phyloP scores from a whole-genome alignment of 768 basidiomycete genomes.

The Tricholoma matsutake region DNA sequence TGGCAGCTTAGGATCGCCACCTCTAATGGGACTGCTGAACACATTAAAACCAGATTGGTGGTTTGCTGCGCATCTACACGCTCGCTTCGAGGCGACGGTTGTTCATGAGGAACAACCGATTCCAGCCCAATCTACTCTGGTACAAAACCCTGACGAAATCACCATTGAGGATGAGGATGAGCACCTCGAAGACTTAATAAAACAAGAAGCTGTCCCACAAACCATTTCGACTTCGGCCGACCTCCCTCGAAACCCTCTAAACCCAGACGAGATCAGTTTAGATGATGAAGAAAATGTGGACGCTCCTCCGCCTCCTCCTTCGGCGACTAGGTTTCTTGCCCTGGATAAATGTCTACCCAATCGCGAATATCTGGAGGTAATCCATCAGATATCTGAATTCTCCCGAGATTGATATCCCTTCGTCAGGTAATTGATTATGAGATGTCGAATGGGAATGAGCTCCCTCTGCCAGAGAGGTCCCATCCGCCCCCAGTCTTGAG shows the following conservation, averaged over 20 bases:
- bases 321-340: slow-evolving; percentile 77
- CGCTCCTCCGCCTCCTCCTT: slow-evolving; percentile 22
- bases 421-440: slow-evolving; percentile 68
- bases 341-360: slow-evolving; percentile 84
- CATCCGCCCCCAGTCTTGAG: slow-evolving; percentile 40
- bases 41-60: slow-evolving; percentile 80
- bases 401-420: neutral
- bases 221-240: neutral
- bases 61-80: slow-evolving; percentile 92
- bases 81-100: slow-evolving; percentile 75
- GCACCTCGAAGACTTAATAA: slow-evolving; percentile 23
- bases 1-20: slow-evolving; percentile 81
- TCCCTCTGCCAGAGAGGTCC: neutral
- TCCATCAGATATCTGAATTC: slow-evolving; percentile 1
- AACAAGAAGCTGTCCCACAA: neutral
- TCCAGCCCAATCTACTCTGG: neutral
- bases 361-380: slow-evolving; percentile 79
- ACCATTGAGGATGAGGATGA: slow-evolving; percentile 40
- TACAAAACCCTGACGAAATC: slow-evolving; percentile 36
- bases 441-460: slow-evolving; percentile 13
- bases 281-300: slow-evolving; percentile 43
- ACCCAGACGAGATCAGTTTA: slow-evolving; percentile 52
- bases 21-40: slow-evolving; percentile 71
- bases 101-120: slow-evolving; percentile 31
- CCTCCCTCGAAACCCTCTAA: slow-evolving; percentile 13